phyloP scores from a whole-genome alignment of 78 protist species.

The Dictyostelium discoideum region dicty_2.7 NC_007090.3:4051001-4051500 shows the following conservation, averaged over 20 bases:
- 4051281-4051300: not conserved
- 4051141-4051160: not conserved
- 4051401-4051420: not conserved
- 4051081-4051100: not conserved
- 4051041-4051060: conserved; percentile 58
- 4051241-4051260: conserved; percentile 47
- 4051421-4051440: not conserved
- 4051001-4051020: no score
- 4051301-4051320: not conserved
- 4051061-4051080: conserved; percentile 42
- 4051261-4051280: conserved; percentile 5
- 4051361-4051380: not conserved
- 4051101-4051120: not conserved
- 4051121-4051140: not conserved
- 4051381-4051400: not conserved
- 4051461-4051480: not conserved
- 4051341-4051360: not conserved
- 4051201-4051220: conserved; percentile 31
- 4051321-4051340: not conserved
- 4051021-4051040: not conserved
- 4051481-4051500: conserved; percentile 69
- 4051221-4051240: conserved; percentile 21
- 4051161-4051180: not conserved
- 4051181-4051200: not conserved
- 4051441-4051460: not conserved